Conservation (phyloP, 441 rosid genomes). For the Pelargonium myrrhifolium region DNA sequence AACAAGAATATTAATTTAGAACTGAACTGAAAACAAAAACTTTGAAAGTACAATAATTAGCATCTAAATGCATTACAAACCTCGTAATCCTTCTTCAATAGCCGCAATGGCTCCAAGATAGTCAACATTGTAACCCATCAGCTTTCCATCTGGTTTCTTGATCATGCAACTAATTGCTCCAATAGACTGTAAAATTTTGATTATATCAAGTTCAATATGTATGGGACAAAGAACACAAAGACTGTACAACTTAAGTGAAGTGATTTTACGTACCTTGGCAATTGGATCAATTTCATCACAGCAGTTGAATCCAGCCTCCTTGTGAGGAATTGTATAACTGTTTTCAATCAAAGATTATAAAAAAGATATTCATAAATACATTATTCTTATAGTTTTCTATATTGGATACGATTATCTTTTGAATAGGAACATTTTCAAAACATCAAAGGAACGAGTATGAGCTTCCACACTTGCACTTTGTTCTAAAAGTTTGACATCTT, state of each 20-base stretch:
- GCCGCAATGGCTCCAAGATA: slow-evolving; percentile 71
- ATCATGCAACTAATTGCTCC: slow-evolving; percentile 73
- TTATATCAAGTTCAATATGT: slow-evolving; percentile 3
- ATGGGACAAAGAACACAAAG: neutral
- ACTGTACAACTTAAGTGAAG: neutral
- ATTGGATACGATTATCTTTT: neutral
- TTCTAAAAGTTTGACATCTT: neutral
- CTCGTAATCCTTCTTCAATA: slow-evolving; percentile 63
- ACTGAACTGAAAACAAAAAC: slow-evolving; percentile 14
- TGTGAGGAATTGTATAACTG: slow-evolving; percentile 91
- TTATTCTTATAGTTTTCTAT: neutral
- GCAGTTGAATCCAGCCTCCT: slow-evolving; percentile 75
- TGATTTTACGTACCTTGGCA: slow-evolving; percentile 60
- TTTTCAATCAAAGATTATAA: slow-evolving; percentile 19
- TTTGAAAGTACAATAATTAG: slow-evolving; percentile 10
- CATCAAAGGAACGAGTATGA: neutral
- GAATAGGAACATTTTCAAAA: neutral
- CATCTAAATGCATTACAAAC: slow-evolving; percentile 27
- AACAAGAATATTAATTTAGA: slow-evolving; percentile 6
- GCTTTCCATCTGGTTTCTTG: slow-evolving; percentile 53
- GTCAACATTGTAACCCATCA: slow-evolving; percentile 60
- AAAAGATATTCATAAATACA: neutral
- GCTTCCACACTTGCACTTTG: neutral
- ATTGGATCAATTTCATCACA: slow-evolving; percentile 82
- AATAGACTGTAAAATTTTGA: slow-evolving; percentile 47